Evolutionary conservation across 208 protist genomes (phyloP), one percentile per base, ranked within the genome.

Genomic region (Naegleria gruberi): DNA sequence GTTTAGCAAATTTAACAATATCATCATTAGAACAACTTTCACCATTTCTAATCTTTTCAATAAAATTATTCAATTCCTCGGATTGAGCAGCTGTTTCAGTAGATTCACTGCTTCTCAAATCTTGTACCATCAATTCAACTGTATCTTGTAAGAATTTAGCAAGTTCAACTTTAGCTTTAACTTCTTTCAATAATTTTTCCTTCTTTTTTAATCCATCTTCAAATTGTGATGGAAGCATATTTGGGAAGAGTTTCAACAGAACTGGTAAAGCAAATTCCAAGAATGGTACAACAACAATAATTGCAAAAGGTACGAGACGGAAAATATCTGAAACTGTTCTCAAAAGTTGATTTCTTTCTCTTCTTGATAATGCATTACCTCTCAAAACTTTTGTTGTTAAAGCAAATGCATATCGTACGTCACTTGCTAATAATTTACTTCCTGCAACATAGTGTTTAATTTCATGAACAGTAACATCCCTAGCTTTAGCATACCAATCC

Each of bases 281-380:
- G 90, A 97, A 97, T n/a, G 95, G 95, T 19, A 97, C 89, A 34
- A 97, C 91, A 8, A 97, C 44, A 91, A 97, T 93, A 37, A 97
- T 89, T 17, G 89, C 45, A 57, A 97, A 97, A 17, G 95, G 95
- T 26, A 97, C 93, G 0, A 97, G 34, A 42, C 95, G 92, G 87
- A 96, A 93, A 43, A 96, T 85, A 90, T 97, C 95, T 0, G 92
- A 90, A 4, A 92, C 87, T 0, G 95, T 97, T 34, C 92, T 89
- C 1, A 94, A 46, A 19, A 97, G 41, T 19, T 88, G 84, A 88
- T 88, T 88, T 30, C 45, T 57, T 42, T 88, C 84, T 65, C 84
- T 34, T 88, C 84, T 88, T 5, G 45, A 51, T 26, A 88, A 43
- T n/a, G 84, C 12, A 65, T 65, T 40, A n/a, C 84, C 84, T 65